Evolutionary conservation across 2,329 filamentous ascomycete species (phyloP), one percentile per base, ranked within the genome.

Genomic region (Acrocalymma vagum): DNA sequence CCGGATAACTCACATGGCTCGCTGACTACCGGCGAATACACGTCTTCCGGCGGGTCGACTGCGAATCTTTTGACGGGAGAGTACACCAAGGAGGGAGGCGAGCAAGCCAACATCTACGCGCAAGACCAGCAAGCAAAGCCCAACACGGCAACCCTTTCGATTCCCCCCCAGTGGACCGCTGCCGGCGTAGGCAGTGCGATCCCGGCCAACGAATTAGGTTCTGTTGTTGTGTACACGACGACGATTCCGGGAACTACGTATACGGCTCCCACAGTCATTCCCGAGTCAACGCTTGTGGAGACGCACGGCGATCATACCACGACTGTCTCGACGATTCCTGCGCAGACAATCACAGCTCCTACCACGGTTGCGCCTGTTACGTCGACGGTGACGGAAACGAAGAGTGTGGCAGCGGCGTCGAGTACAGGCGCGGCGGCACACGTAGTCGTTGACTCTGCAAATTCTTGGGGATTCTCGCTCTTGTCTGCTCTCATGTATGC

Each of bases 1-100:
- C 59, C 72, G 3, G 76, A 77, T 42, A 71, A 70, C 22, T 73
- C 74, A 11, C 75, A 68, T 35, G 77, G 77, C 9, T 75, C 71
- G 3, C 60, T 79, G n/a, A 67, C 65, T 2, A 66, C 63, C 0
- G 77, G 75, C 9, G 49, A 70, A 11, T 79, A 77, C 53, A 66
- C 48, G n/a, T 70, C 69, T 3, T n/a, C n/a, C n/a, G 53, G 55
- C 7, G 68, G 68, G 16, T 65, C 68, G 17, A 60, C 41, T 2
- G 71, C 70, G n/a, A 75, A 79, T 51, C 55, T 79, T 9, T 42
- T 76, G 38, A 72, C 58, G 5, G 77, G 77, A 4, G 58, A 71
- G 20, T 79, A 73, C 56, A 72, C 67, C 9, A 57, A 72, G 20
- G 42, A 55, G 4, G 55, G 68, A 42, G 70, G 72, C 6, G 51